Evolutionary conservation across 2,329 filamentous ascomycete genomes (phyloP).

Genomic region (Fusarium brevicatenulatum): DNA sequence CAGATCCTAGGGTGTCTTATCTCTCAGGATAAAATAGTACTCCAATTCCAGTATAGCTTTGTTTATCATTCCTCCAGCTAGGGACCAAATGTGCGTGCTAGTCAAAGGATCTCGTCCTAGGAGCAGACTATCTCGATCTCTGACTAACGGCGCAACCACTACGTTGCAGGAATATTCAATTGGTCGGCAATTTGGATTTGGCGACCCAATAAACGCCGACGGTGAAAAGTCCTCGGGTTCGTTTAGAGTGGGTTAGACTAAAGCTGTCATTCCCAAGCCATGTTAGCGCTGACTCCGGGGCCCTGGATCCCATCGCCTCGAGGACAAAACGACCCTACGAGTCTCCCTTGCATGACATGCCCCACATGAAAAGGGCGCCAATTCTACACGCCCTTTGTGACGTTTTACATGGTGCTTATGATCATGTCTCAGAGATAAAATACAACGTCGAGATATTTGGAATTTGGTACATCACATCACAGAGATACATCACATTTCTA

Average conservation of each 20-base stretch:
- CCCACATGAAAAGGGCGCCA: conserved; percentile 12
- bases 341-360: conserved; percentile 2
- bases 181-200: neutral
- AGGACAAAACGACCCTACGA: neutral
- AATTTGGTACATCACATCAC: neutral
- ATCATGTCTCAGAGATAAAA: neutral
- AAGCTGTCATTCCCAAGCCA: neutral
- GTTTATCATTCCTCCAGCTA: neutral
- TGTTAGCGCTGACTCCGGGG: neutral
- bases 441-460: neutral
- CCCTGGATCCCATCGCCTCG: neutral
- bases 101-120: neutral
- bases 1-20: neutral
- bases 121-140: neutral
- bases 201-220: neutral
- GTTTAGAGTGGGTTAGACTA: neutral
- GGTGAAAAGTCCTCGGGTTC: neutral
- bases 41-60: neutral
- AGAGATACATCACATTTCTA: neutral
- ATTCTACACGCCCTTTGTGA: neutral
- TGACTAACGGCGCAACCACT: neutral
- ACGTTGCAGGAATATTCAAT: neutral
- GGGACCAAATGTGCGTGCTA: neutral
- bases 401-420: neutral
- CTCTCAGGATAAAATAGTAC: neutral